Percentiles rank a stretch among this genome's conserved stretches.
Evolutionary conservation across 2,329 filamentous ascomycete species (phyloP).

Genomic region (Aspergillus uvarum): DNA sequence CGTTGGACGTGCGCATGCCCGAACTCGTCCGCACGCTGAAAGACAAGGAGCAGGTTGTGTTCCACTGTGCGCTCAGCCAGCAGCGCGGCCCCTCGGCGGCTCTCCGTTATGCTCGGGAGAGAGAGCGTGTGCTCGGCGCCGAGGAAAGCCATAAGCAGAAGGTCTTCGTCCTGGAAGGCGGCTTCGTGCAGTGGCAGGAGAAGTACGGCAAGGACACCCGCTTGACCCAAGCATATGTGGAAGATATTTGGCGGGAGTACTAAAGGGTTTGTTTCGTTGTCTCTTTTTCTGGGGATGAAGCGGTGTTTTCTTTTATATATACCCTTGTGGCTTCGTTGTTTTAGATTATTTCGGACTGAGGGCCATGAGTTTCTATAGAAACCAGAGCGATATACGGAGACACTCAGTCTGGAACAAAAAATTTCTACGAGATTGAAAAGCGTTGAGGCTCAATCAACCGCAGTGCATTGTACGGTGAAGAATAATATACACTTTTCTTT

Average conservation of each 20-base stretch:
- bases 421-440: no score
- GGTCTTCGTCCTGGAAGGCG: constrained; percentile 77
- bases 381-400: no score
- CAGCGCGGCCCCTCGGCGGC: constrained; percentile 85
- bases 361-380: background rate
- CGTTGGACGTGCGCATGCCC: constrained; percentile 74
- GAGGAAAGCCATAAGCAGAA: constrained; percentile 58
- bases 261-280: constrained; percentile 13
- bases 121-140: constrained; percentile 53
- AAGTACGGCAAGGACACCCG: constrained; percentile 70
- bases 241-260: constrained; percentile 75
- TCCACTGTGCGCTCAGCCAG: constrained; percentile 91
- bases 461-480: no score
- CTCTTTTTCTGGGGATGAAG: background rate
- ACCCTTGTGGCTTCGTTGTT: constrained; percentile 1
- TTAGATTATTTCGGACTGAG: background rate
- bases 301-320: background rate
- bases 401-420: background rate
- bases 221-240: constrained; percentile 79
- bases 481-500: background rate
- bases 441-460: no score
- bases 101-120: constrained; percentile 67
- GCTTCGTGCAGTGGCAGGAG: constrained; percentile 89
- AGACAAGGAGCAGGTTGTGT: constrained; percentile 80
- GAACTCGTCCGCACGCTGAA: constrained; percentile 76